Evolutionary conservation across 257 asterid genomes (phyloP).

Genomic region (Vinca minor): DNA sequence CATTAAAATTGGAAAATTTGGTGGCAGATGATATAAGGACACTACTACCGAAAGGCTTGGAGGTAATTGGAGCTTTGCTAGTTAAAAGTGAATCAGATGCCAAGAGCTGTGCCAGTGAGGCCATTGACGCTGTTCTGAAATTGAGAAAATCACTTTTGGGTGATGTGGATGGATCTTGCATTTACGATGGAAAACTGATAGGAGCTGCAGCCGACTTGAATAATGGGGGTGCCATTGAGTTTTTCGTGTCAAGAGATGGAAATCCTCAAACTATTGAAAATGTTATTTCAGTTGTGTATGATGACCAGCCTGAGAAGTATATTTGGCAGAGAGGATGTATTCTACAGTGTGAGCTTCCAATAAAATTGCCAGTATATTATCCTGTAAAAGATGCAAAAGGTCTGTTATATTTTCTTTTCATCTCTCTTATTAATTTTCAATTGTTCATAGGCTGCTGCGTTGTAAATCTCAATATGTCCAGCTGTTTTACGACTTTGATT

Average conservation of each 20-base stretch:
- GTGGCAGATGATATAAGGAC: slow-evolving; percentile 62
- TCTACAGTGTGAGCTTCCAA: slow-evolving; percentile 55
- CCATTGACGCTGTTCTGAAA: slow-evolving; percentile 42
- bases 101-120: slow-evolving; percentile 37
- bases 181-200: slow-evolving; percentile 30
- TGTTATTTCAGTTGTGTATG: slow-evolving; percentile 38
- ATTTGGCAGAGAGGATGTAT: slow-evolving; percentile 67
- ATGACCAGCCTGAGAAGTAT: slow-evolving; percentile 64
- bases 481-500: too few relatives aligned
- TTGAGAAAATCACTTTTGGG: slow-evolving; percentile 42
- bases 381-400: slow-evolving; percentile 44
- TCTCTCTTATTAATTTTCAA: not conserved
- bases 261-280: slow-evolving; percentile 31
- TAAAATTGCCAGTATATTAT: slow-evolving; percentile 68
- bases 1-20: not conserved
- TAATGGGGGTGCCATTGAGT: slow-evolving; percentile 36
- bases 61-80: slow-evolving; percentile 69
- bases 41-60: slow-evolving; percentile 69
- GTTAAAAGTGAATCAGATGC: slow-evolving; percentile 28
- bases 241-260: slow-evolving; percentile 43
- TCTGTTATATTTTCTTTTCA: not conserved
- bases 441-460: too few relatives aligned
- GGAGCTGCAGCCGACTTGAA: slow-evolving; percentile 60
- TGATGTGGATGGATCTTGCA: slow-evolving; percentile 17
- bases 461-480: not conserved